phyloP scores from a whole-genome alignment of 495 filamentous ascomycete species.

The Aspergillus conjunctus region DNA sequence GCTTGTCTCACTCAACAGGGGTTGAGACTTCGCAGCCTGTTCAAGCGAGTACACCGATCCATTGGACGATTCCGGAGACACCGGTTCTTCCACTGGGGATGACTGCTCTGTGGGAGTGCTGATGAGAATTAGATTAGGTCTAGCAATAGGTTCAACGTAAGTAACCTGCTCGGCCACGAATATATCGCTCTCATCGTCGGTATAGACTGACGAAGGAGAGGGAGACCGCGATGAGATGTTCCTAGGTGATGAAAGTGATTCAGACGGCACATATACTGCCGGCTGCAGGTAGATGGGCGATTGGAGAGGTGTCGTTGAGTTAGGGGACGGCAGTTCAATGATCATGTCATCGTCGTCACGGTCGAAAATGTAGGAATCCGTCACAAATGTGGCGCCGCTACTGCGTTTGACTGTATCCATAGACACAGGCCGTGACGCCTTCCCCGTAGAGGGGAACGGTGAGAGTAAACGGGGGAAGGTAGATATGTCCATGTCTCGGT shows the following conservation, averaged over 20 bases:
- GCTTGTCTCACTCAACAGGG: conserved; percentile 15
- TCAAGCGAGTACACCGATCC: conserved; percentile 16
- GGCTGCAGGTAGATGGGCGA: conserved; percentile 41
- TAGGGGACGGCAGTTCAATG: conserved; percentile 42
- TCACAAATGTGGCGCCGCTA: conserved; percentile 38
- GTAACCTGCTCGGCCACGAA: conserved; percentile 42
- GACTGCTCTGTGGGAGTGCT: conserved; percentile 29
- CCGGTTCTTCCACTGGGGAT: conserved; percentile 9
- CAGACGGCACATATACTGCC: conserved; percentile 36
- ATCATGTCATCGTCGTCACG: conserved; percentile 43
- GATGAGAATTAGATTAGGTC: conserved; percentile 44
- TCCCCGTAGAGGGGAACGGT: conserved; percentile 25
- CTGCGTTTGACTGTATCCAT: conserved; percentile 48
- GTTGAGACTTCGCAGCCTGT: conserved; percentile 20
- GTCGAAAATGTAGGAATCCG: conserved; percentile 41
- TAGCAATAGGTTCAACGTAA: conserved; percentile 36
- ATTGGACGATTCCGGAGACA: conserved; percentile 9
- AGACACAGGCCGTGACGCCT: conserved; percentile 40
- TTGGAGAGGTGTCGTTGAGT: conserved; percentile 35
- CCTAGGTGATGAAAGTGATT: conserved; percentile 23
- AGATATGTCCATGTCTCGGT: conserved; percentile 31
- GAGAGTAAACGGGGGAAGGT: conserved; percentile 26
- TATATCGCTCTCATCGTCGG: conserved; percentile 41
- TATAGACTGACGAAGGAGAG: conserved; percentile 38
- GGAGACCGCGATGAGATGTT: conserved; percentile 28